phyloP scores from a whole-genome alignment of 345 rosid genomes.

The Euphorbia peplus region DNA sequence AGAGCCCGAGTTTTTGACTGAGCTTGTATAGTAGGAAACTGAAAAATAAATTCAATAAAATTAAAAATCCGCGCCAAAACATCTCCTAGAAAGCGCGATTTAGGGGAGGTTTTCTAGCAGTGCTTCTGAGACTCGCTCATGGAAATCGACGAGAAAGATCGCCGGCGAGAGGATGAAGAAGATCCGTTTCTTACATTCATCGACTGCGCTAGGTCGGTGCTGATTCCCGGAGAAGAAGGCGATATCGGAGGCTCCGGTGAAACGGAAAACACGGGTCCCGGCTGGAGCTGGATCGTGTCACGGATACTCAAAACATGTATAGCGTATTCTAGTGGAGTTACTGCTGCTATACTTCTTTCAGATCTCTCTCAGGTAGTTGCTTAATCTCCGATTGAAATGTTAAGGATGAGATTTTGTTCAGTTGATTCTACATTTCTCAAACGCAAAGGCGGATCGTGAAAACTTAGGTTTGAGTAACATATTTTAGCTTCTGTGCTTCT shows the following conservation, averaged over 20 bases:
- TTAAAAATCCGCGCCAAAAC: constrained; percentile 7
- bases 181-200: constrained; percentile 76
- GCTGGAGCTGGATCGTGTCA: constrained; percentile 83
- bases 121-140: constrained; percentile 24
- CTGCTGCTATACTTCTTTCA: constrained; percentile 79
- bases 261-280: constrained; percentile 40
- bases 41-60: not conserved
- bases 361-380: constrained; percentile 69
- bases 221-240: constrained; percentile 37
- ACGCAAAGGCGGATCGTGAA: too few species aligned
- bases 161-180: constrained; percentile 21
- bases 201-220: constrained; percentile 58
- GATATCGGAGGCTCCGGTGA: constrained; percentile 13
- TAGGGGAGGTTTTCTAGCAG: not conserved
- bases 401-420: too few species aligned
- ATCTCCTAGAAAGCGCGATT: not conserved
- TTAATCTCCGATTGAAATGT: not conserved
- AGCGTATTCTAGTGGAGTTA: constrained; percentile 88
- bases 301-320: constrained; percentile 74
- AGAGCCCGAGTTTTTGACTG: too few species aligned
- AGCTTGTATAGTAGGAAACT: too few species aligned
- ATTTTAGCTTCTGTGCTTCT: too few species aligned
- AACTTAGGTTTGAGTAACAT: too few species aligned
- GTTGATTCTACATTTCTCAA: too few species aligned
- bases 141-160: constrained; percentile 32